Conservation (phyloP, 1,139 yeast genomes). For the Candida frijolesensis region DNA sequence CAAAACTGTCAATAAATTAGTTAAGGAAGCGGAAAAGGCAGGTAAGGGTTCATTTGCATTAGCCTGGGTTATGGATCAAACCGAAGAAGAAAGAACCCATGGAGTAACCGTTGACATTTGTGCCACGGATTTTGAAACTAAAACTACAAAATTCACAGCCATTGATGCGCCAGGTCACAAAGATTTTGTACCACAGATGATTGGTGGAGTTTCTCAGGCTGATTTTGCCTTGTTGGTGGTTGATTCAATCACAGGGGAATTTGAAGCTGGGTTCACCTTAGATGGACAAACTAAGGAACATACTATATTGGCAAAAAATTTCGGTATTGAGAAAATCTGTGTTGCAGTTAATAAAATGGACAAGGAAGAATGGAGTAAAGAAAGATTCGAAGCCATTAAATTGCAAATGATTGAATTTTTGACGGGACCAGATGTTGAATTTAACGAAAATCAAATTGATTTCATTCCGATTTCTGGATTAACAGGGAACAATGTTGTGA, state of each 20-base stretch:
- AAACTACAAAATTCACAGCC: slow-evolving; percentile 68
- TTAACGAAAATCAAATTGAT: slow-evolving; percentile 45
- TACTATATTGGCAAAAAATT: slow-evolving; percentile 74
- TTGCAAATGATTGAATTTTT: slow-evolving; percentile 62
- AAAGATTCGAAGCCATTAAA: slow-evolving; percentile 64
- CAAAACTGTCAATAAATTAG: slow-evolving; percentile 71
- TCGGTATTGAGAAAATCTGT: slow-evolving; percentile 77
- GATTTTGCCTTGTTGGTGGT: slow-evolving; percentile 74
- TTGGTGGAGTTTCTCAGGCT: slow-evolving; percentile 54
- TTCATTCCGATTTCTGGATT: slow-evolving; percentile 90
- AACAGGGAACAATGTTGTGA: slow-evolving; percentile 77
- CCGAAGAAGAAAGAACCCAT: slow-evolving; percentile 81
- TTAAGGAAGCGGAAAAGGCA: slow-evolving; percentile 75
- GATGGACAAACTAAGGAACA: slow-evolving; percentile 97
- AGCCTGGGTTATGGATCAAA: slow-evolving; percentile 98
- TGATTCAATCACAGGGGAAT: slow-evolving; percentile 82
- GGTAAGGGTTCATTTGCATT: slow-evolving; percentile 94
- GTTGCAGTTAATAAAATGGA: slow-evolving; percentile 92
- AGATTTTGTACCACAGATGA: slow-evolving; percentile 58
- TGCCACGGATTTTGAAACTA: slow-evolving; percentile 79
- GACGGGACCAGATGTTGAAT: slow-evolving; percentile 59
- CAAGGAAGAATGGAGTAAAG: slow-evolving; percentile 66
- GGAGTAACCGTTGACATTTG: slow-evolving; percentile 96
- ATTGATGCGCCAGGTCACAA: slow-evolving; percentile 87
- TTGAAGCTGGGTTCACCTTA: slow-evolving; percentile 82